phyloP scores from a whole-genome alignment of 495 filamentous ascomycete species.

The Aspergillus sclerotiicarbonarius region DNA sequence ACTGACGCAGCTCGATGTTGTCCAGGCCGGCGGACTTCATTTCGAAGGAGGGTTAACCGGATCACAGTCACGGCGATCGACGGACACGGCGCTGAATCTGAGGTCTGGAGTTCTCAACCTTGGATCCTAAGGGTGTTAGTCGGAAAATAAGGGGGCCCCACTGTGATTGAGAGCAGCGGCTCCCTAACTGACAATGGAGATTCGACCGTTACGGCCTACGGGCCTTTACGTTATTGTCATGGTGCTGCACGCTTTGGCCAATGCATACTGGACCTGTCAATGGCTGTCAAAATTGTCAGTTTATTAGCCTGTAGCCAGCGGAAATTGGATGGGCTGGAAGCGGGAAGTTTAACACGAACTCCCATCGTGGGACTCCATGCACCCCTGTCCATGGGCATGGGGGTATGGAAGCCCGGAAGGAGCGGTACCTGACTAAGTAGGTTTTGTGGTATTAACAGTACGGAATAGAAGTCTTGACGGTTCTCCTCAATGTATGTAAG shows the following conservation, averaged over 20 bases:
- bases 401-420: background rate
- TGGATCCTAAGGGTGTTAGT: background rate
- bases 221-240: conserved; percentile 3
- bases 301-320: background rate
- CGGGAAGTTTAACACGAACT: background rate
- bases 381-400: background rate
- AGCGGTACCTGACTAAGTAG: background rate
- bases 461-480: no score
- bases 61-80: background rate
- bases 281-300: conserved; percentile 10
- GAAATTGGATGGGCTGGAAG: background rate
- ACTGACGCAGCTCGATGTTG: conserved; percentile 1
- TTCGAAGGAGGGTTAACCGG: background rate
- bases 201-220: conserved; percentile 6
- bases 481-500: no score
- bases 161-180: background rate
- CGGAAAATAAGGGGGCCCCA: background rate
- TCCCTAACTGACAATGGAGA: conserved; percentile 9
- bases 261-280: conserved; percentile 13
- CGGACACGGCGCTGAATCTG: background rate
- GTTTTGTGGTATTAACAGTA: background rate
- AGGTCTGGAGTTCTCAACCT: background rate
- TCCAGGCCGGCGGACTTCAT: background rate
- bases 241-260: conserved; percentile 15
- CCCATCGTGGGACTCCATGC: background rate